These are phyloP conservation scores for Magnusiomyces ingens DNA, from an alignment of 1,139 yeast species.

Conservation along the genomic window DNA sequence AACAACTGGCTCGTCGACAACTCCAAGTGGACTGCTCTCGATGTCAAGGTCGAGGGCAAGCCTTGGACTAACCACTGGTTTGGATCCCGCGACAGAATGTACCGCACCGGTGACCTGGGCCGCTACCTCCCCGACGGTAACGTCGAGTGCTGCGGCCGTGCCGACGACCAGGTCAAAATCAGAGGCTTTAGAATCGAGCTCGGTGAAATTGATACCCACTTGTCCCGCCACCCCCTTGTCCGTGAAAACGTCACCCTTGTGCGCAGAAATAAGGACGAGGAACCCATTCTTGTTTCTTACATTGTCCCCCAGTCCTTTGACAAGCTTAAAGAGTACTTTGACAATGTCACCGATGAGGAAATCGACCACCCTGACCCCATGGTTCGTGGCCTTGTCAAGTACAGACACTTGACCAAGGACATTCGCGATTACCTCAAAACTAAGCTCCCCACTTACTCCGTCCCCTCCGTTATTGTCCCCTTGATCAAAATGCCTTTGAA, in stretches of 20 bases:
- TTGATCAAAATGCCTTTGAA: constrained; percentile 80
- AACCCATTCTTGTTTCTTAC: constrained; percentile 83
- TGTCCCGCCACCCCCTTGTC: constrained; percentile 85
- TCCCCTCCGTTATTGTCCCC: constrained; percentile 88
- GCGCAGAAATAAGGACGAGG: constrained; percentile 88
- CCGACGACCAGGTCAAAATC: constrained; percentile 97
- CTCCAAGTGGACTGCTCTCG: constrained; percentile 52
- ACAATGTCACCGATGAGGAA: constrained; percentile 44
- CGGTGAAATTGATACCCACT: constrained; percentile 96
- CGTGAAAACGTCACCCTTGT: constrained; percentile 91
- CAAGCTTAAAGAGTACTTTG: constrained; percentile 38
- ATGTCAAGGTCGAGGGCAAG: constrained; percentile 41
- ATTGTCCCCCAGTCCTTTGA: constrained; percentile 75
- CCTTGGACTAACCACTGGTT: constrained; percentile 79
- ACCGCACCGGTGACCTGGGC: constrained; percentile 96
- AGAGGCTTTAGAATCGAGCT: constrained; percentile 97
- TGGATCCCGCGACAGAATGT: constrained; percentile 92
- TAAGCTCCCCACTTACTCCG: constrained; percentile 87
- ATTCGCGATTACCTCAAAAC: constrained; percentile 76
- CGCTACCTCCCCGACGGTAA: constrained; percentile 95
- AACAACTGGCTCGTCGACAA: constrained; percentile 79
- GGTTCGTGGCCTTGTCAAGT: constrained; percentile 71
- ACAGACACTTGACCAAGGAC: constrained; percentile 70
- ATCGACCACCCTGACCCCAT: constrained; percentile 37
- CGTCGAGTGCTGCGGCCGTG: constrained; percentile 97